Evolutionary conservation across 805 yeast genomes (phyloP), one percentile per base, ranked within the genome.

Genomic region (Starmerella potacharoeniae): DNA sequence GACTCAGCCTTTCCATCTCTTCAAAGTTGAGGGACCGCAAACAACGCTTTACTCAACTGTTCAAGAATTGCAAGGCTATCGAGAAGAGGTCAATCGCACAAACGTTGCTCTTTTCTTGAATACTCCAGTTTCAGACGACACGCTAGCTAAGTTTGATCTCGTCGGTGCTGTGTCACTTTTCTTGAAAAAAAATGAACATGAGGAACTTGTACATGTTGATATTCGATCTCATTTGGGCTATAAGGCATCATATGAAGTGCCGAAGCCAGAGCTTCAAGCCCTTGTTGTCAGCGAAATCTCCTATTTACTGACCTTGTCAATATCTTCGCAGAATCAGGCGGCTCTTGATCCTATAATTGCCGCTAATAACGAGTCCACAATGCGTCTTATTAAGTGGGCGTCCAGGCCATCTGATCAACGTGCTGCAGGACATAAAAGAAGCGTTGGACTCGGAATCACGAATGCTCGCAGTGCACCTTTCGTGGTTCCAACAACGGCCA

Each of bases 1-100:
- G 64, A 77, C 82, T 1, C 84, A 88, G 49, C 90, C 96, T 3
- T 88, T 90, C 69, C 96, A 90, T 70, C 70, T 91, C 35, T 91
- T 91, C 73, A 80, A 77, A 39, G 73, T 79, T 3, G 59, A 63
- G 8, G 55, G 60, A 3, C 61, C 64, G 4, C 64, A 62, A 33
- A 58, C 68, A 14, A 55, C 62, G 13, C 58, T 58, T 58, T 70
- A 58, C 55, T 64, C 70, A 8, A 62, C 74, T 0, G 74, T 71
- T 1, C 74, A 71, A 41, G 74, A 71, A 48, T 41, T 66, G 10
- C 62, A 64, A 30, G 69, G 68, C 31, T 71, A 71, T 53, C 43
- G 48, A 5, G 57, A 60, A 28, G 74, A 71, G 58, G 49, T 55
- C 10, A 67, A 68, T 31, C 68, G 79, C 60, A 79, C 91, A 0